Evolutionary conservation across 176 grass and related monocot genomes (phyloP), one percentile per base, ranked within the genome.

Genomic region (Tillandsia leiboldiana): DNA sequence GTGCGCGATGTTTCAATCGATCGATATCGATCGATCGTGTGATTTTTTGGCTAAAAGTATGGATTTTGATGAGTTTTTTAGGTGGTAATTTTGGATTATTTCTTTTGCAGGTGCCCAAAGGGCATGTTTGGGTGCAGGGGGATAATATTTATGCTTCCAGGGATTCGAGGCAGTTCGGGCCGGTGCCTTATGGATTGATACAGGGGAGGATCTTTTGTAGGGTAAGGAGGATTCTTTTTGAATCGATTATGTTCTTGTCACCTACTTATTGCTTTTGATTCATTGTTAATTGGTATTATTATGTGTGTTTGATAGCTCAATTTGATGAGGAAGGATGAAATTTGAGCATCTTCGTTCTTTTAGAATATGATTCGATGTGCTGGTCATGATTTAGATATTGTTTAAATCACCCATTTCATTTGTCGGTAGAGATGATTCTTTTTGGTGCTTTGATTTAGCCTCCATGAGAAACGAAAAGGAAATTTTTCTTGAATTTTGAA

Each of bases 61-160:
- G 69, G 23, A 14, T 48, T 26, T 62, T 20, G 24, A 54, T 0
- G 27, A 12, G 10, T 66, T 50, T 18, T 50, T 49, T 76, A 10
- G 14, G 26, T 64, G 64, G 1, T 42, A 15, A 42, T 70, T 73
- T 70, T 29, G 26, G n/a, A 70, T 70, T 54, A 4, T 15, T 49
- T 54, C 53, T 70, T 69, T 79, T 91, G 13, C 77, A 92, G 93
- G 86, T 97, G 56, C 93, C 89, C 11, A 49, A 87, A 71, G 89
- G 86, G 12, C 89, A 97, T 79, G 69, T 90, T 22, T 97, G 93
- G 93, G 81, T 97, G 65, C 89, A 97, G 74, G 93, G 93, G 3
- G 93, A 97, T 63, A 87, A 96, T 81, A 66, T 79, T 54, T 78
- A 90, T 74, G 53, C 42, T 66, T 96, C 93, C 11, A 79, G 54